Conservation (phyloP, 805 yeast species). For the Candida yuanshanica region DNA sequence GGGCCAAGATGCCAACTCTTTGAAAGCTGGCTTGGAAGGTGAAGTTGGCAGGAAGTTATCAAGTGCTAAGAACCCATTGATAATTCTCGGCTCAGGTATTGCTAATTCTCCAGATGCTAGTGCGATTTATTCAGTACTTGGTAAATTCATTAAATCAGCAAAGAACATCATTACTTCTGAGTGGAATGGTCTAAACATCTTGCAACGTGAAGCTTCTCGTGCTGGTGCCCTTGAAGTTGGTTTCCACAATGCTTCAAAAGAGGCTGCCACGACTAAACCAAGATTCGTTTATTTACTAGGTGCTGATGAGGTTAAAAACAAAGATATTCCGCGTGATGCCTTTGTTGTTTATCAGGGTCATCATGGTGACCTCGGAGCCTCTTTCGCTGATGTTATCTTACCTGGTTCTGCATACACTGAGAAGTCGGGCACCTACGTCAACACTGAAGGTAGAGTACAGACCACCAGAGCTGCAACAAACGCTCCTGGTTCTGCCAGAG, state of each 20-base stretch:
- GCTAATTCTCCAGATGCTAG: slow-evolving; percentile 60
- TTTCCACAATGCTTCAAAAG: slow-evolving; percentile 40
- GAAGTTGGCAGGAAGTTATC: slow-evolving; percentile 63
- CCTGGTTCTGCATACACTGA: slow-evolving; percentile 91
- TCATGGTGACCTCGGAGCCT: slow-evolving; percentile 87
- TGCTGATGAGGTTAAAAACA: slow-evolving; percentile 71
- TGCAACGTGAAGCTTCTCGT: slow-evolving; percentile 85
- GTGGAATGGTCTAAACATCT: slow-evolving; percentile 78
- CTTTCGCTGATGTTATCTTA: slow-evolving; percentile 78
- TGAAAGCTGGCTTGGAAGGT: slow-evolving; percentile 58
- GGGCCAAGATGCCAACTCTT: slow-evolving; percentile 54
- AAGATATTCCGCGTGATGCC: slow-evolving; percentile 74
- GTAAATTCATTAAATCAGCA: slow-evolving; percentile 50
- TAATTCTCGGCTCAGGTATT: slow-evolving; percentile 77
- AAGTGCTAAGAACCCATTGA: slow-evolving; percentile 66
- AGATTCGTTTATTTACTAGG: slow-evolving; percentile 77
- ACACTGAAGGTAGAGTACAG: slow-evolving; percentile 89
- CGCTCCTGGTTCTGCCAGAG: slow-evolving; percentile 86
- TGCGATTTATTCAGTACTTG: slow-evolving; percentile 53
- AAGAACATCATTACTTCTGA: slow-evolving; percentile 56
- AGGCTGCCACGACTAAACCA: slow-evolving; percentile 44
- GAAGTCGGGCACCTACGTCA: slow-evolving; percentile 76
- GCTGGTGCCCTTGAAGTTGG: slow-evolving; percentile 85
- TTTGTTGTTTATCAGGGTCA: slow-evolving; percentile 89
- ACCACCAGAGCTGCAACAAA: slow-evolving; percentile 80